Evolutionary conservation across 1,284 basidiomycete species (phyloP).

Genomic region (Bondarzewia mesenterica): DNA sequence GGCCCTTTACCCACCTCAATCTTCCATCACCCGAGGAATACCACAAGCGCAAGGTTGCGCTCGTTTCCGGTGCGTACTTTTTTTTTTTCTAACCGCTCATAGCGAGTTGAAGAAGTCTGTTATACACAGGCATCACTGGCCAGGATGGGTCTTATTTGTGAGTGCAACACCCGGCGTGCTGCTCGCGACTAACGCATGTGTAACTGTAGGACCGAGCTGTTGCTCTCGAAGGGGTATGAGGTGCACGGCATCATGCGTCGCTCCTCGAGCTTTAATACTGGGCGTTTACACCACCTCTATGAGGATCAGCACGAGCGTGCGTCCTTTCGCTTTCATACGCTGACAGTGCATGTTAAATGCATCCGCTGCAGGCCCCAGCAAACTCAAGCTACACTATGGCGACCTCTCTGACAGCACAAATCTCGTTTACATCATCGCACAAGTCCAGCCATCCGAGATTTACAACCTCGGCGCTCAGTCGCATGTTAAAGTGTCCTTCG

Average conservation of each 20-base stretch:
- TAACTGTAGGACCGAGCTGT: conserved; percentile 60
- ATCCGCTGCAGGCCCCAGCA: conserved; percentile 48
- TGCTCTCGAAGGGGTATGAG: conserved; percentile 82
- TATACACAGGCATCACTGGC: conserved; percentile 71
- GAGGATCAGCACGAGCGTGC: conserved; percentile 78
- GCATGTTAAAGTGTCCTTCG: conserved; percentile 94
- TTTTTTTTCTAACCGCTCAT: conserved; percentile 6
- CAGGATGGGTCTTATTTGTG: conserved; percentile 89
- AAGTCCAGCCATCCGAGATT: conserved; percentile 86
- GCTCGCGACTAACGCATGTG: background rate
- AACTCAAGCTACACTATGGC: conserved; percentile 86
- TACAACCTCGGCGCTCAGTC: conserved; percentile 96
- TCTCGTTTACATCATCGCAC: conserved; percentile 87
- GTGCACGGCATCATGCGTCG: conserved; percentile 92
- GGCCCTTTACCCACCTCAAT: conserved; percentile 40
- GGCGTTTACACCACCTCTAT: conserved; percentile 84
- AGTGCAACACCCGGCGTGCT: conserved; percentile 26
- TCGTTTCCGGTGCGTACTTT: conserved; percentile 67
- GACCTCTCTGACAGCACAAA: conserved; percentile 90
- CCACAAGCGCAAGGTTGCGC: conserved; percentile 78
- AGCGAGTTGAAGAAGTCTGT: background rate
- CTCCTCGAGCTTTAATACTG: conserved; percentile 92
- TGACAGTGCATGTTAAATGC: background rate
- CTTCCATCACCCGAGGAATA: conserved; percentile 75
- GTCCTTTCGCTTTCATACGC: conserved; percentile 16